phyloP scores from a whole-genome alignment of 768 basidiomycete species.

The Leccinellum rugosiceps region DNA sequence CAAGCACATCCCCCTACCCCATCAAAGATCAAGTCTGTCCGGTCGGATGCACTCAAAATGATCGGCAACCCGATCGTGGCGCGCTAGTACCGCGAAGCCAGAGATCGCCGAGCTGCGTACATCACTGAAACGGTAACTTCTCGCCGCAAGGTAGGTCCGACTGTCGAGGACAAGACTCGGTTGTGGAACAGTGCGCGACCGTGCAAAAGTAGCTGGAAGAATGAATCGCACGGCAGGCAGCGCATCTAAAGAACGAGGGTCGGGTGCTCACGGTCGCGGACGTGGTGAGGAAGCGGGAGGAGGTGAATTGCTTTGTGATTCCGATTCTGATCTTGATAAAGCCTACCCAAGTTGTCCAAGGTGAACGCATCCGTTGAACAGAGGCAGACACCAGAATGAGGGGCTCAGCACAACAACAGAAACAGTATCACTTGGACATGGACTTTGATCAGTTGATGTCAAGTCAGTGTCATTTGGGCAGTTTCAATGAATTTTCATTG shows the following conservation, averaged over 20 bases:
- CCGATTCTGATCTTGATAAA: constrained; percentile 85
- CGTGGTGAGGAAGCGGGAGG: constrained; percentile 89
- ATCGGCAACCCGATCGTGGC: constrained; percentile 81
- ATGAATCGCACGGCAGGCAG: constrained; percentile 80
- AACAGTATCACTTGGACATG: too few species aligned
- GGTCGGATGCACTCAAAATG: constrained; percentile 74
- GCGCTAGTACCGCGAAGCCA: constrained; percentile 79
- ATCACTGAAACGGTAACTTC: constrained; percentile 83
- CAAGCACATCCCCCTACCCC: too few species aligned
- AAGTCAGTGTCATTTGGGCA: too few species aligned
- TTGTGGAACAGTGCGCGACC: constrained; percentile 88
- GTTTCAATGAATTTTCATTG: too few species aligned
- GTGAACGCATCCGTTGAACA: too few species aligned
- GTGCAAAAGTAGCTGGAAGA: constrained; percentile 96
- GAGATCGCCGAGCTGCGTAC: constrained; percentile 79
- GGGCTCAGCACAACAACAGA: too few species aligned
- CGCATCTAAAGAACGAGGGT: constrained; percentile 86
- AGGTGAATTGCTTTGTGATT: constrained; percentile 87
- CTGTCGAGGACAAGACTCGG: constrained; percentile 74
- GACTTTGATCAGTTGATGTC: too few species aligned
- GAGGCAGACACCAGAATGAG: too few species aligned
- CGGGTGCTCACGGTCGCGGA: constrained; percentile 79
- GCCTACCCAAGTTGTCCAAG: constrained; percentile 93
- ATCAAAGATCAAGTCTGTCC: too few species aligned
- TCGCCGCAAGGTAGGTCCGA: constrained; percentile 75